phyloP scores from a whole-genome alignment of 2,329 filamentous ascomycete genomes.

The Fusarium continuum region DNA sequence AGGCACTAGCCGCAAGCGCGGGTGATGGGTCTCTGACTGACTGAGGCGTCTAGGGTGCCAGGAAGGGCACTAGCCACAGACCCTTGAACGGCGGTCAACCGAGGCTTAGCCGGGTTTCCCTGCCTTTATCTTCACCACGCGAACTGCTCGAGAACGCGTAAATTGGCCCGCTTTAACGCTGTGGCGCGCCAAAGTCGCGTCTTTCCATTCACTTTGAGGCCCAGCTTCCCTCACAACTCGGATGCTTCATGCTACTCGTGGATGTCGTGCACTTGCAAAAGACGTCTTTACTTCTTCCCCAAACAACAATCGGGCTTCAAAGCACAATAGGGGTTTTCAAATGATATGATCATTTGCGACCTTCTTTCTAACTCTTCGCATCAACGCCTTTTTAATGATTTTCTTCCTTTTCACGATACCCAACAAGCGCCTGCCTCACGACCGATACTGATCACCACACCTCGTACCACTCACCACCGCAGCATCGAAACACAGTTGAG shows the following conservation, averaged over 20 bases:
- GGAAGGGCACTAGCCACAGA: conserved; percentile 30
- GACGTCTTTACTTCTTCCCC: conserved; percentile 3
- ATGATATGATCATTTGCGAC: conserved; percentile 7
- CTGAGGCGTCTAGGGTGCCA: background rate
- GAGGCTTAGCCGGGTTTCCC: conserved; percentile 27
- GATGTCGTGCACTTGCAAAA: conserved; percentile 14
- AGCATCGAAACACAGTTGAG: background rate
- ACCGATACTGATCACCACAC: conserved; percentile 1
- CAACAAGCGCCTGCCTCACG: conserved; percentile 5
- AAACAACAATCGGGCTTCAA: background rate
- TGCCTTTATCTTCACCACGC: background rate
- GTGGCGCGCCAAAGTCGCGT: conserved; percentile 47
- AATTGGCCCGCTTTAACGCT: conserved; percentile 32
- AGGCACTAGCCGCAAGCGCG: conserved; percentile 36
- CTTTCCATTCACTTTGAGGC: conserved; percentile 20
- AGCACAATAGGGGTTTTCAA: background rate
- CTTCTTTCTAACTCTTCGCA: background rate
- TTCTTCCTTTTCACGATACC: conserved; percentile 7
- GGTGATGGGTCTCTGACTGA: background rate
- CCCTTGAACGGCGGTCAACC: conserved; percentile 2
- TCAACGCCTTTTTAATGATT: conserved; percentile 23
- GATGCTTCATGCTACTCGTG: conserved; percentile 29
- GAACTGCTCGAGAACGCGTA: conserved; percentile 10
- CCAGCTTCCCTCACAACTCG: conserved; percentile 29
- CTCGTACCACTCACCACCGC: background rate